Conservation (phyloP, 179 eudicot genomes). For the Beta corolliflora region DNA sequence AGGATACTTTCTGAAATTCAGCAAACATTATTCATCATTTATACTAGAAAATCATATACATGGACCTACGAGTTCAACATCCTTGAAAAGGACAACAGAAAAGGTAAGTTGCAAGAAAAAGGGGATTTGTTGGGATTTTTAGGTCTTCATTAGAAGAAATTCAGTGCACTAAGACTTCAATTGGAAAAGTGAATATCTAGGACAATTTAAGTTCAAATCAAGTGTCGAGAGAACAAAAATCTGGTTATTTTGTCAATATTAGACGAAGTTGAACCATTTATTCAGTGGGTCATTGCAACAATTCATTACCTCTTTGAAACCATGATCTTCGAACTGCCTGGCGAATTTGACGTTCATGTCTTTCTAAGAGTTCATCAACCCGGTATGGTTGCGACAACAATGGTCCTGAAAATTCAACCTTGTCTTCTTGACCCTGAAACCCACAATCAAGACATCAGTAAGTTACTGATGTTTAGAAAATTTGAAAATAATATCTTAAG, state of each 20-base stretch:
- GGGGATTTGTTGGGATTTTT: neutral
- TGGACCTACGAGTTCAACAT: constrained; percentile 17
- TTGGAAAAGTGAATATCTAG: neutral
- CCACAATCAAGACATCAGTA: constrained; percentile 34
- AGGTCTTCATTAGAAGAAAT: constrained; percentile 7
- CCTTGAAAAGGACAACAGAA: neutral
- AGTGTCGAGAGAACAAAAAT: neutral
- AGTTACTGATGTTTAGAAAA: constrained; percentile 1
- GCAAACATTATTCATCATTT: constrained; percentile 7
- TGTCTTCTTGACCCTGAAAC: constrained; percentile 66
- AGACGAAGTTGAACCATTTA: neutral
- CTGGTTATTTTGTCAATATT: neutral
- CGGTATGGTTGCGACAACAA: constrained; percentile 65
- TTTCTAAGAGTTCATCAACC: constrained; percentile 79
- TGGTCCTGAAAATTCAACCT: constrained; percentile 93
- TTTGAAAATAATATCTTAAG: neutral
- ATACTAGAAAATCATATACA: constrained; percentile 3
- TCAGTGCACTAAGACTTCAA: constrained; percentile 3
- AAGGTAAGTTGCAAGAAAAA: neutral
- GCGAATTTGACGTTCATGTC: constrained; percentile 90
- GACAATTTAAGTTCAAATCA: neutral
- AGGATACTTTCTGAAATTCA: neutral
- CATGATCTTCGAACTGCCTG: constrained; percentile 89
- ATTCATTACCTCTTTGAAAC: constrained; percentile 83
- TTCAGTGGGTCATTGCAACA: neutral